Percentiles rank a stretch among this genome's conserved stretches.
phyloP scores from a whole-genome alignment of 768 basidiomycete species.

The Collybia sp. region DNA sequence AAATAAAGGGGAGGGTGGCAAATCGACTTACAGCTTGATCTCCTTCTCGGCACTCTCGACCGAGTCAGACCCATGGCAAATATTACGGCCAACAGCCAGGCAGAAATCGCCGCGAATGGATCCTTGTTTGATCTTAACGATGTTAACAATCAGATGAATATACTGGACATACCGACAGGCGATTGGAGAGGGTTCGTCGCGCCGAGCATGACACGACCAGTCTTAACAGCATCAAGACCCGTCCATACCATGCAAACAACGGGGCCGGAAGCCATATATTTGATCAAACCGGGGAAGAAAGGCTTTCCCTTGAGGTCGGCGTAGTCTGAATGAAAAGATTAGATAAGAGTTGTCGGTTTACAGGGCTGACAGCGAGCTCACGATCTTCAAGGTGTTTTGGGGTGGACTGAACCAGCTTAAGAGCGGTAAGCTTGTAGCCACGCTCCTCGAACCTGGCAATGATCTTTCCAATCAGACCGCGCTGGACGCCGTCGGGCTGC shows the following conservation, averaged over 20 bases:
- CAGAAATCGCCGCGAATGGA: constrained; percentile 96
- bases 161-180: constrained; percentile 57
- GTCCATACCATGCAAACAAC: constrained; percentile 96
- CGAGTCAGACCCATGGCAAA: constrained; percentile 88
- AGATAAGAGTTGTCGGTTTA: constrained; percentile 9
- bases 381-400: constrained; percentile 89
- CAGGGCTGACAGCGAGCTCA: constrained; percentile 23
- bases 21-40: constrained; percentile 71
- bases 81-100: constrained; percentile 92
- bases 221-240: constrained; percentile 92
- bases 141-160: too few relatives aligned
- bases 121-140: constrained; percentile 35
- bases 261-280: constrained; percentile 94
- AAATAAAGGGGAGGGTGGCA: neutral
- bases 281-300: constrained; percentile 96
- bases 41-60: constrained; percentile 92
- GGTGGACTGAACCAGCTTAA: constrained; percentile 84
- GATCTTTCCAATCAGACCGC: constrained; percentile 93
- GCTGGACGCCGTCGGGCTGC: constrained; percentile 98
- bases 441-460: constrained; percentile 95
- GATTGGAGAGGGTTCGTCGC: constrained; percentile 95
- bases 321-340: constrained; percentile 61
- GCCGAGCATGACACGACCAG: constrained; percentile 93
- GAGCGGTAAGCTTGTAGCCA: constrained; percentile 94
- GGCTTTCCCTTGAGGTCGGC: constrained; percentile 89